Evolutionary conservation across 2,329 filamentous ascomycete species (phyloP).

Genomic region (Apiospora rasikravindrae): DNA sequence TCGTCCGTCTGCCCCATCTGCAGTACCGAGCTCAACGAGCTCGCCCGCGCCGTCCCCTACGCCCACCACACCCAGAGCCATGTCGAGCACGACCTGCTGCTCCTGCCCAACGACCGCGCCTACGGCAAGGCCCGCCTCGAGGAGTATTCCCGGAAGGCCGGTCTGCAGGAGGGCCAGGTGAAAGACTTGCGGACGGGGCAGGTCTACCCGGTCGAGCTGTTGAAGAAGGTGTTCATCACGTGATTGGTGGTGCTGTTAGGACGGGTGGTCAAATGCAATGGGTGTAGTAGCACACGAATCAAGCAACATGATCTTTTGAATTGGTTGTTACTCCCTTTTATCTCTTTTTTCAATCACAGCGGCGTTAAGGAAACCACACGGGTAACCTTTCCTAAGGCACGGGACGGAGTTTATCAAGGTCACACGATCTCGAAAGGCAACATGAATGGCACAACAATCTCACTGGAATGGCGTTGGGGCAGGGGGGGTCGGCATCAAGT

Average conservation of each 20-base stretch:
- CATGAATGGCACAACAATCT: neutral
- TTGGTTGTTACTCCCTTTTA: neutral
- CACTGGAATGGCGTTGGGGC: neutral
- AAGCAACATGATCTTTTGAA: no score
- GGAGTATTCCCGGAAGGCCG: conserved; percentile 80
- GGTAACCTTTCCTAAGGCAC: neutral
- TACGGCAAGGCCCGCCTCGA: conserved; percentile 79
- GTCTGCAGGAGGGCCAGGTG: conserved; percentile 67
- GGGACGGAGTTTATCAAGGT: neutral
- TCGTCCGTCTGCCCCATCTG: conserved; percentile 89
- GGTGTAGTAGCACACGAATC: neutral
- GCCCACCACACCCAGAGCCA: conserved; percentile 94
- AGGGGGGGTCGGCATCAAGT: neutral
- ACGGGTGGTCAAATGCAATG: neutral
- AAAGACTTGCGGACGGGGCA: conserved; percentile 81
- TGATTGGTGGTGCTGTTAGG: conserved; percentile 43
- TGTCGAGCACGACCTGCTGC: conserved; percentile 83
- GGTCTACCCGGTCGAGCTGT: conserved; percentile 62
- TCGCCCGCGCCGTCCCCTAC: conserved; percentile 88
- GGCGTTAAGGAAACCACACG: neutral
- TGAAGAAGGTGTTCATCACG: conserved; percentile 92
- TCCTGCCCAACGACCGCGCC: conserved; percentile 85
- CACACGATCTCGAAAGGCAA: neutral
- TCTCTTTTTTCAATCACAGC: neutral
- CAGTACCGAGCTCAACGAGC: conserved; percentile 90